These are phyloP conservation scores for Datisca glomerata DNA, from an alignment of 306 rosid genomes.

Conservation along the genomic window DNA sequence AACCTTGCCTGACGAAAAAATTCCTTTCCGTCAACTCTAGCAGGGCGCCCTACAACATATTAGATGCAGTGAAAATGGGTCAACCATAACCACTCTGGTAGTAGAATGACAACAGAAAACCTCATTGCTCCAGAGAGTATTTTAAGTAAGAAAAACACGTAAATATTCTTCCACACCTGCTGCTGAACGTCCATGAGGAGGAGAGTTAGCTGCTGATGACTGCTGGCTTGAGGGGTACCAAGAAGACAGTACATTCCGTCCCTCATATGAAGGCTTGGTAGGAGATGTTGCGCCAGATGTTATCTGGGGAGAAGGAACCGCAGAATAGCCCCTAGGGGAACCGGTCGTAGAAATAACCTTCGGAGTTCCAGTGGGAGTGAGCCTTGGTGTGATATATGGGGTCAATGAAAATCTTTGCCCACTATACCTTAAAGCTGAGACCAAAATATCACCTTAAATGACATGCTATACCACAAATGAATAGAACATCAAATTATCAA, in stretches of 20 bases:
- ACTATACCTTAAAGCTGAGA: slow-evolving; percentile 45
- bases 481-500: too few species aligned
- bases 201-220: slow-evolving; percentile 96
- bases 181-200: slow-evolving; percentile 56
- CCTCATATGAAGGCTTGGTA: slow-evolving; percentile 46
- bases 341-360: slow-evolving; percentile 57
- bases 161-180: slow-evolving; percentile 34
- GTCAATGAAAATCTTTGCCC: slow-evolving; percentile 58
- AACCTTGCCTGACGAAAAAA: slow-evolving; percentile 96
- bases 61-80: too few species aligned
- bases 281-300: slow-evolving; percentile 79
- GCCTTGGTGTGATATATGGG: slow-evolving; percentile 81
- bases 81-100: too few species aligned
- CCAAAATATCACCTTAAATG: slow-evolving; percentile 2
- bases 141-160: background rate
- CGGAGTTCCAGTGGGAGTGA: slow-evolving; percentile 91
- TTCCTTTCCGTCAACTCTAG: slow-evolving; percentile 95
- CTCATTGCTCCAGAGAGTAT: background rate
- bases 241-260: slow-evolving; percentile 45
- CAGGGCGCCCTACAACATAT: slow-evolving; percentile 56
- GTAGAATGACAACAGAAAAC: too few species aligned
- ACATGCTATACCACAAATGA: too few species aligned
- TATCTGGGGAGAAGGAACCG: slow-evolving; percentile 49
- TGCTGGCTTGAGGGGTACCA: slow-evolving; percentile 99
- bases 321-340: slow-evolving; percentile 76